These are phyloP conservation scores for Fusarium sp. DNA, from an alignment of 2,329 filamentous ascomycete genomes.

Conservation along the genomic window DNA sequence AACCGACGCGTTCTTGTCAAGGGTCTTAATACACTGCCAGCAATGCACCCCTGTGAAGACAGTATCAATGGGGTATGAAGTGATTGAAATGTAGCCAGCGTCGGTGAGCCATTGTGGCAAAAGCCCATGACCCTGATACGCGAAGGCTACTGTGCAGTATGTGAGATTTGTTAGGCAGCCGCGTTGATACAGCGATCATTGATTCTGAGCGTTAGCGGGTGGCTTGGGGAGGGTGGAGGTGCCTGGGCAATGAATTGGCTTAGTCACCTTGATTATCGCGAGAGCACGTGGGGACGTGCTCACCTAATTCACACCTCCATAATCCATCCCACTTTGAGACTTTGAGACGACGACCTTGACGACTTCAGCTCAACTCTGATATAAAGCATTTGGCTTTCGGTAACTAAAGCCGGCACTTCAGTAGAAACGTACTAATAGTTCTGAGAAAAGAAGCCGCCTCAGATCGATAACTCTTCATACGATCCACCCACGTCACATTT, in stretches of 20 bases:
- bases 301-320: conserved; percentile 29
- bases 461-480: neutral
- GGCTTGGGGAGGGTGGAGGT: conserved; percentile 5
- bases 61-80: conserved; percentile 34
- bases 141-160: conserved; percentile 12
- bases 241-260: conserved; percentile 28
- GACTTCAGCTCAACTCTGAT: conserved; percentile 16
- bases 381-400: neutral
- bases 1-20: conserved; percentile 22
- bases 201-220: conserved; percentile 22
- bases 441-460: neutral
- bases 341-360: conserved; percentile 26
- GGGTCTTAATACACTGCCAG: conserved; percentile 44
- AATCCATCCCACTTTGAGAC: conserved; percentile 42
- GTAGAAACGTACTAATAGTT: neutral
- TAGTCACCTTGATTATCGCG: conserved; percentile 47
- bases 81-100: conserved; percentile 26
- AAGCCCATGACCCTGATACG: conserved; percentile 36
- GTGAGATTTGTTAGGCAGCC: conserved; percentile 43
- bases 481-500: conserved; percentile 8
- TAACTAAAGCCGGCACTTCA: neutral
- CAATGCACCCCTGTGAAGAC: conserved; percentile 28
- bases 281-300: conserved; percentile 47
- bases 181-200: conserved; percentile 39
- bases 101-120: conserved; percentile 37